These are phyloP conservation scores for Dothistroma pini DNA, from an alignment of 2,329 filamentous ascomycete genomes.

Conservation along the genomic window DNA sequence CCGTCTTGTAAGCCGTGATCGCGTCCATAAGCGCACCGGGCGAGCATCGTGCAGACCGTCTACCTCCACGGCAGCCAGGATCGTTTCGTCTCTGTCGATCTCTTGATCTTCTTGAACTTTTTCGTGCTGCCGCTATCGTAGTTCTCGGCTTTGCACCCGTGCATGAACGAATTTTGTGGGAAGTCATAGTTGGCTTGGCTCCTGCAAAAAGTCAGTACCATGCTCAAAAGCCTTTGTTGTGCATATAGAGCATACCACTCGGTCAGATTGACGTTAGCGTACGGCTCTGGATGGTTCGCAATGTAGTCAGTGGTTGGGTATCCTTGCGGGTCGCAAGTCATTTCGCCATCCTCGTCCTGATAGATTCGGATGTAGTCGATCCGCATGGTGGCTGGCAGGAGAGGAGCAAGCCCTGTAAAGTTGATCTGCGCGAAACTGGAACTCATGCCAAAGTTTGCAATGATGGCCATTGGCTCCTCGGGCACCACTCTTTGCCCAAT, in stretches of 20 bases:
- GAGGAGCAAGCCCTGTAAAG: slow-evolving; percentile 50
- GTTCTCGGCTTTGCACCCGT: slow-evolving; percentile 46
- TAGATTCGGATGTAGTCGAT: slow-evolving; percentile 70
- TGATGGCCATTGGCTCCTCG: slow-evolving; percentile 63
- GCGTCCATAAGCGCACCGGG: slow-evolving; percentile 6
- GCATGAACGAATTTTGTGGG: slow-evolving; percentile 60
- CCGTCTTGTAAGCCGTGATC: slow-evolving; percentile 10
- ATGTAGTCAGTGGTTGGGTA: slow-evolving; percentile 68
- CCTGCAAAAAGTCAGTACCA: slow-evolving; percentile 31
- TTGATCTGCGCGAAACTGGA: slow-evolving; percentile 62
- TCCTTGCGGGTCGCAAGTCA: slow-evolving; percentile 63
- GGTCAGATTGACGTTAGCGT: slow-evolving; percentile 62
- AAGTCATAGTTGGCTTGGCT: slow-evolving; percentile 52
- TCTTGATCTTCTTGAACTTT: slow-evolving; percentile 12
- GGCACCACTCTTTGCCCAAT: slow-evolving; percentile 63
- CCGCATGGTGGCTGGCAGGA: slow-evolving; percentile 62
- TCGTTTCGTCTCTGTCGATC: slow-evolving; percentile 8
- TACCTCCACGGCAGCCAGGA: slow-evolving; percentile 16
- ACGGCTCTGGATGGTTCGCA: slow-evolving; percentile 56
- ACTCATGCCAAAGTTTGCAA: slow-evolving; percentile 69
- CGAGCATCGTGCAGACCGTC: background rate
- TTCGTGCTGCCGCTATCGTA: slow-evolving; percentile 14
- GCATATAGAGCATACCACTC: slow-evolving; percentile 51
- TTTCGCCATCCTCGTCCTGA: slow-evolving; percentile 56
- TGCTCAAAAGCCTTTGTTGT: background rate